A percentile compares a stretch with the other conserved stretches of the same genome.
Conservation (phyloP, 2,329 filamentous ascomycete species). For the Fusarium pseudograminearum region DNA sequence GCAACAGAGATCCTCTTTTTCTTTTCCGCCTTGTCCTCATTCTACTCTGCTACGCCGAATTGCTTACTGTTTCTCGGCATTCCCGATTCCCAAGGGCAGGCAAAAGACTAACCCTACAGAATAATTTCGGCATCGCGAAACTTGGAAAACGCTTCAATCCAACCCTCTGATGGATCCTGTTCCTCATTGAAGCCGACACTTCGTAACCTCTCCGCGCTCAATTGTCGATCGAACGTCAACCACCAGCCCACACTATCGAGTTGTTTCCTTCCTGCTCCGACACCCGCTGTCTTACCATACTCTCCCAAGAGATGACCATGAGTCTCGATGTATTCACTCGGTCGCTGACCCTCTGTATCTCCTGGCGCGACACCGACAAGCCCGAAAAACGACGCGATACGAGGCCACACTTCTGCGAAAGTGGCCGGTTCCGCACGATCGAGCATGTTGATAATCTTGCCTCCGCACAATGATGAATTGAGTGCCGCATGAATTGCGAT, state of each 20-base stretch:
- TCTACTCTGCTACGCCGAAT: not conserved
- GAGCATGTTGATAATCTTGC: slow-evolving; percentile 51
- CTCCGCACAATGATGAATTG: slow-evolving; percentile 45
- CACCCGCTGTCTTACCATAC: slow-evolving; percentile 47
- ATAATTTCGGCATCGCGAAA: slow-evolving; percentile 14
- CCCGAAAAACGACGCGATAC: slow-evolving; percentile 5
- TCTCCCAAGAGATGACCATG: slow-evolving; percentile 9
- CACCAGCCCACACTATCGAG: slow-evolving; percentile 59
- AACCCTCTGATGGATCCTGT: slow-evolving; percentile 49
- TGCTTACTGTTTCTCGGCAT: not conserved
- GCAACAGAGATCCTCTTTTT: not conserved
- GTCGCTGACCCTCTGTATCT: not conserved
- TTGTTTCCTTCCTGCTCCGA: slow-evolving; percentile 54
- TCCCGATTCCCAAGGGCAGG: not conserved
- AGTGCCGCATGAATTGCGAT: slow-evolving; percentile 50
- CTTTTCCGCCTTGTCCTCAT: not conserved
- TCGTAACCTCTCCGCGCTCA: slow-evolving; percentile 57
- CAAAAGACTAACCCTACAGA: not conserved
- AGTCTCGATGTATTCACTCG: slow-evolving; percentile 2
- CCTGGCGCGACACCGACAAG: not conserved
- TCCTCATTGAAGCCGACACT: slow-evolving; percentile 56
- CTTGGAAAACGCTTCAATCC: slow-evolving; percentile 7
- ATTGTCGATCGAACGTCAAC: slow-evolving; percentile 61
- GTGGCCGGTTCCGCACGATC: slow-evolving; percentile 47
- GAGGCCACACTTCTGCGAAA: slow-evolving; percentile 30